These are phyloP conservation scores for Skeletonema potamos DNA, from an alignment of 108 stramenopile species.

Conservation along the genomic window DNA sequence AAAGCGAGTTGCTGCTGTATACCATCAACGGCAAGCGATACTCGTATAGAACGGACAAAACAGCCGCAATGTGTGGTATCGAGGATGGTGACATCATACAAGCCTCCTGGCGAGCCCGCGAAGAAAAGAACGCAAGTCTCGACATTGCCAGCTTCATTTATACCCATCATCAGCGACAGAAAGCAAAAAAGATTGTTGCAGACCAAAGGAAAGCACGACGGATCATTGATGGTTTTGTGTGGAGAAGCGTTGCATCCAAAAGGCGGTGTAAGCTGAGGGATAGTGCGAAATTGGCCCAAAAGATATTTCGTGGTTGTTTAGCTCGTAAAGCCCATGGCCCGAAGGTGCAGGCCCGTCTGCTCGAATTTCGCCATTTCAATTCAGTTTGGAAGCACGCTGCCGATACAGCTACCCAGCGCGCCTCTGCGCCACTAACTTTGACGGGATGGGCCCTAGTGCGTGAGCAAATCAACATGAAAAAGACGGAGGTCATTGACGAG, in stretches of 20 bases:
- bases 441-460: conserved; percentile 10
- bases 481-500: conserved; percentile 4
- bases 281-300: neutral
- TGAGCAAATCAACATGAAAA: conserved; percentile 15
- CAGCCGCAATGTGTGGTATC: neutral
- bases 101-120: neutral
- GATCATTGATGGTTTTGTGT: neutral
- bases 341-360: neutral
- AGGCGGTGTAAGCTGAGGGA: neutral
- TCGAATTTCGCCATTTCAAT: neutral
- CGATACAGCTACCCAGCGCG: neutral
- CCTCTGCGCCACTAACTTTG: neutral
- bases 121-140: neutral
- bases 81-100: conserved; percentile 2
- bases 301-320: neutral
- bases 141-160: neutral
- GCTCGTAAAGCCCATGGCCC: conserved; percentile 3
- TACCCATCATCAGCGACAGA: neutral
- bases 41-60: neutral
- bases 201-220: neutral
- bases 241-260: neutral
- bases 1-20: neutral
- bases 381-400: conserved; percentile 15
- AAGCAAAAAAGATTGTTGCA: neutral
- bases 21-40: neutral